Evolutionary conservation across 176 grass and related monocot genomes (phyloP), one percentile per base, ranked within the genome.

Genomic region (Oropetium thomaeum): DNA sequence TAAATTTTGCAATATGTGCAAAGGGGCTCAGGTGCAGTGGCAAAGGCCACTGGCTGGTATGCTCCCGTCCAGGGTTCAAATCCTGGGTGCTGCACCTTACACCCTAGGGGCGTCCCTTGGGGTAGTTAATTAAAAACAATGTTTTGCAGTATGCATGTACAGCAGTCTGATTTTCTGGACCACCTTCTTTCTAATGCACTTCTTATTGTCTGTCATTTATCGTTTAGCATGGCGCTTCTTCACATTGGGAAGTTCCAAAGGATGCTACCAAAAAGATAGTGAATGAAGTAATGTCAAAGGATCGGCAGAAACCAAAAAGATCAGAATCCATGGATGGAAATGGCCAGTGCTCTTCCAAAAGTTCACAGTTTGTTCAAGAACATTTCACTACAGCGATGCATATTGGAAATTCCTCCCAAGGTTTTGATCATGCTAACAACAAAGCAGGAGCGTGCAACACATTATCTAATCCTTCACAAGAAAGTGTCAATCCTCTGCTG

Each of bases 201-300:
- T 70, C 84, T 81, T 37, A 71, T 86, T 86, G 77, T 71, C 45
- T 86, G 83, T 78, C 53, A 81, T 52, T 52, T 52, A 52, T 52
- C 20, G n/a, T 52, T 52, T 9, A 52, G 20, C 54, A 30, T 75
- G 44, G 17, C 58, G 69, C 48, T 49, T 77, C 60, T 49, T 77
- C 67, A 23, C 81, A 71, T 45, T 44, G 1, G 54, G 60, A 86
- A 35, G 23, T 81, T 63, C 71, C 55, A 28, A 67, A 76, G 61
- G 64, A 86, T 63, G 78, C 5, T 69, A 71, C 84, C 52, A 42
- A 86, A 54, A 76, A 48, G 25, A 62, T 86, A 54, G 54, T 65
- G 54, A 78, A 76, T 32, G 65, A 53, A 81, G 63, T 86, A 52
- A 53, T 86, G 53, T 81, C 71, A 69, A 85, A 57, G 77, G 69